Evolutionary conservation across 2,329 filamentous ascomycete genomes (phyloP), one percentile per base, ranked within the genome.

Genomic region (Aspergillus fumigatus): DNA sequence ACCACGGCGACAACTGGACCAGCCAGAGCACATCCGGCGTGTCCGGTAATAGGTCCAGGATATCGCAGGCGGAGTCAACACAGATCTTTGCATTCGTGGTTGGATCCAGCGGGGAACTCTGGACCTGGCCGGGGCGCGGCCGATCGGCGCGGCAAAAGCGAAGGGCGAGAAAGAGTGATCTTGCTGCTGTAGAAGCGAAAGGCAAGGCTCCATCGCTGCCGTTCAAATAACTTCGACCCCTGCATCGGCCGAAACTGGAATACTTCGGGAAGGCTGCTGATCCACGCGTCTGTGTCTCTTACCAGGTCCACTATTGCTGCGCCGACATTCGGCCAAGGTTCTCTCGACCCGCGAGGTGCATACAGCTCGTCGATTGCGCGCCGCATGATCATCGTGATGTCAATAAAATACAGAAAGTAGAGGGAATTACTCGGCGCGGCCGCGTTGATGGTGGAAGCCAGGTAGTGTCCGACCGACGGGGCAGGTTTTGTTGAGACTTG

Each of bases 281-380:
- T 38, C 56, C 56, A 55, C 8, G 10, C 40, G 11, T 58, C 43
- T 14, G 52, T 35, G 17, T 57, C 53, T 3, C 4, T 29, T 10
- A 51, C 35, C n/a, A 57, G 29, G n/a, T 50, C 41, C 10, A 47
- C 19, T 6, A 57, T 57, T 23, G 32, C 25, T 14, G 32, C 43
- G 19, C 45, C 41, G 5, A 57, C 23, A 1, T 25, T 27, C 1
- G 25, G 25, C 55, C 55, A 57, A 23, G 38, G 26, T 4, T 43
- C 25, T 26, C 40, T n/a, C 4, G 52, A 17, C 19, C 38, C 38
- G 21, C 48, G 4, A 9, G 48, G 55, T 0, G 47, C 43, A 45
- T 57, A 57, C 9, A 57, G 26, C 9, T 10, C 38, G 7, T 57
- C 48, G 21, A 53, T 52, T 4, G 41, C 55, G n/a, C 53, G 38